Base-by-base conservation (phyloP, 163 green algal species). In the Chlamydomonas reinhardtii region DNA sequence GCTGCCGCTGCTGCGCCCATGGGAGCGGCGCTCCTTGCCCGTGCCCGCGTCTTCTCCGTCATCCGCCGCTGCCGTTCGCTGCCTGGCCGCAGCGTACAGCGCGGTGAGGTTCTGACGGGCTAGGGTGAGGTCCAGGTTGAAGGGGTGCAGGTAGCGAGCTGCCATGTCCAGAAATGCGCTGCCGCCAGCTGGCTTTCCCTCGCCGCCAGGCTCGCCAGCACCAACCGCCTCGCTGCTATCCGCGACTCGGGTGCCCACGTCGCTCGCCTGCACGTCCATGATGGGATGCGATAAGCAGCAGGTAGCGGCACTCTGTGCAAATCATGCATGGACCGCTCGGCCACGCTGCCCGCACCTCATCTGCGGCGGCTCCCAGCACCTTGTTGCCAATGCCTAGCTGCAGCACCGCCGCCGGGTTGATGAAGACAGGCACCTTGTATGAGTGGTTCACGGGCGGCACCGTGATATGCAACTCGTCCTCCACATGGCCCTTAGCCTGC, bases 401-500 rank as follows among this genome's bases (percentile, higher is more conserved):
- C 74, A 89, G 64, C 37, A 92, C 71, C 8, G 71, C 78, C 25
- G 84, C 68, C 2, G 88, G 39, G 37, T 70, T 76, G 56, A 92
- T 90, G 66, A 88, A 80, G 0, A 78, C 56, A 0, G 88, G 83
- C 62, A 89, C 75, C 31, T 69, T 39, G 61, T 78, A 79, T 4
- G 29, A n/a, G 74, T 90, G 89, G 2, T 74, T 65, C 61, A 93
- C 77, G 20, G 82, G 74, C 27, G 89, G 89, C 52, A 89, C 77
- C 3, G 37, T 85, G 19, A 93, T 75, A 59, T 90, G 86, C 3
- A 93, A 72, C 62, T 91, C 71, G 39, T 93, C 89, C 43, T 64
- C 85, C 64, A 93, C 78, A n/a, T 91, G 83, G 27, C 89, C 89
- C 39, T 92, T 92, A 61, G 82, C 76, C 89, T 92, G 76, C n/a